Conservation (phyloP, 495 filamentous ascomycete species). For the Talaromyces ruber region DNA sequence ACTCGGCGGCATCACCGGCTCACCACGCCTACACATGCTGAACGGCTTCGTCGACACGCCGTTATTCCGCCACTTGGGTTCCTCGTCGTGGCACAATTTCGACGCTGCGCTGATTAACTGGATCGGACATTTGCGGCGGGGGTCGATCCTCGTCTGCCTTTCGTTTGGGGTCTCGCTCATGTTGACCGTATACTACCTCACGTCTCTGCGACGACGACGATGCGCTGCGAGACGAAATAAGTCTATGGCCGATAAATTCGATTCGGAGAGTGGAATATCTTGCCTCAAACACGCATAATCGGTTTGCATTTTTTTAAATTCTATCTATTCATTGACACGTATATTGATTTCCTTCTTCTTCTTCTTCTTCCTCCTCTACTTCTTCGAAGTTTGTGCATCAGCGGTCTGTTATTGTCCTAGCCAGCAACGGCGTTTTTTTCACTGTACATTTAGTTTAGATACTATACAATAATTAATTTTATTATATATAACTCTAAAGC, state of each 20-base stretch:
- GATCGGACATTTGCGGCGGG: not conserved
- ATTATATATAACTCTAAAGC: no score
- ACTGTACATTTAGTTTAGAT: not conserved
- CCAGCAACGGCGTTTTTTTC: not conserved
- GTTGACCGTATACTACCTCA: not conserved
- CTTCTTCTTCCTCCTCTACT: no score
- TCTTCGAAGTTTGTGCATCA: not conserved
- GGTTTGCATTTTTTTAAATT: not conserved
- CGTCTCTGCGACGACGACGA: not conserved
- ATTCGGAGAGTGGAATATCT: not conserved
- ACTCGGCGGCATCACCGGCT: constrained; percentile 18
- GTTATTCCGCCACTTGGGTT: constrained; percentile 35
- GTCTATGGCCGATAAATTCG: not conserved
- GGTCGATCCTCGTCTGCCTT: not conserved
- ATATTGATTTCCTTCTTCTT: not conserved
- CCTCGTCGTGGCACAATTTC: constrained; percentile 36
- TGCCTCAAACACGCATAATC: constrained; percentile 1
- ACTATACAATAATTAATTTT: no score
- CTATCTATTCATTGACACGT: not conserved
- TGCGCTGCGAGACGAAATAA: not conserved
- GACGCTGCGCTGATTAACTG: constrained; percentile 18
- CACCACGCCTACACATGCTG: constrained; percentile 27
- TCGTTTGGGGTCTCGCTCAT: not conserved
- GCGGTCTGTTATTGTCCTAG: not conserved
- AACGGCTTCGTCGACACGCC: constrained; percentile 35